Evolutionary conservation across 371 early-diverging fungal genomes (phyloP).

Genomic region (Syncephalis fuscata): DNA sequence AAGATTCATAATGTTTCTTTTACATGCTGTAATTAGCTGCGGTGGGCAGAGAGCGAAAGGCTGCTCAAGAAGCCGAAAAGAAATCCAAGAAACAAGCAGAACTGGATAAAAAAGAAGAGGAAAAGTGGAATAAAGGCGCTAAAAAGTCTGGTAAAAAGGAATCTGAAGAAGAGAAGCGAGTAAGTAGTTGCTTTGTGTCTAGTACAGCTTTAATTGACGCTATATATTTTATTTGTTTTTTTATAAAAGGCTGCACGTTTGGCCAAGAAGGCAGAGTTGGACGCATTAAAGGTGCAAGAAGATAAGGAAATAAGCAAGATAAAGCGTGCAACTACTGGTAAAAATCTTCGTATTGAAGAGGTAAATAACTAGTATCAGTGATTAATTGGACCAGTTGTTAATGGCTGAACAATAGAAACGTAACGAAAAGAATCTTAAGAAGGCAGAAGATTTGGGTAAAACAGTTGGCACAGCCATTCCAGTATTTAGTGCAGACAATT

Average conservation of each 20-base stretch:
- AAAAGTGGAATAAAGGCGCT: conserved; percentile 49
- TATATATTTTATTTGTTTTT: background rate
- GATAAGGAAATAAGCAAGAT: conserved; percentile 7
- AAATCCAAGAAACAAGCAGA: conserved; percentile 28
- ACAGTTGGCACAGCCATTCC: conserved; percentile 30
- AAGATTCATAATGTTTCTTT: background rate
- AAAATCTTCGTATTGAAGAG: background rate
- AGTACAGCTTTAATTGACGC: background rate
- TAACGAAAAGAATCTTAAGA: conserved; percentile 29
- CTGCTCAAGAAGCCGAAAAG: conserved; percentile 40
- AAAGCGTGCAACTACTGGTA: conserved; percentile 1
- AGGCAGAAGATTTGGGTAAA: conserved; percentile 19
- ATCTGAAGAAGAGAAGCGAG: conserved; percentile 48
- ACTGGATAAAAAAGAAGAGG: conserved; percentile 33
- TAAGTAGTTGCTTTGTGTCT: conserved; percentile 5
- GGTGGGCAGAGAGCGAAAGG: conserved; percentile 55
- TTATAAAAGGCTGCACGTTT: conserved; percentile 3
- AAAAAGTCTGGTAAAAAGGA: conserved; percentile 52
- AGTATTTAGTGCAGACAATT: conserved; percentile 47
- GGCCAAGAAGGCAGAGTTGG: conserved; percentile 9
- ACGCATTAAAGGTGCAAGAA: conserved; percentile 5
- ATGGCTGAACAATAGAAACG: conserved; percentile 17
- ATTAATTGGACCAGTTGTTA: background rate
- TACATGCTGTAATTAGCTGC: conserved; percentile 14
- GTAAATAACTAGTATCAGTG: background rate